Base-by-base conservation (phyloP, 331 rosid species). In the Quercus tomentella region DNA sequence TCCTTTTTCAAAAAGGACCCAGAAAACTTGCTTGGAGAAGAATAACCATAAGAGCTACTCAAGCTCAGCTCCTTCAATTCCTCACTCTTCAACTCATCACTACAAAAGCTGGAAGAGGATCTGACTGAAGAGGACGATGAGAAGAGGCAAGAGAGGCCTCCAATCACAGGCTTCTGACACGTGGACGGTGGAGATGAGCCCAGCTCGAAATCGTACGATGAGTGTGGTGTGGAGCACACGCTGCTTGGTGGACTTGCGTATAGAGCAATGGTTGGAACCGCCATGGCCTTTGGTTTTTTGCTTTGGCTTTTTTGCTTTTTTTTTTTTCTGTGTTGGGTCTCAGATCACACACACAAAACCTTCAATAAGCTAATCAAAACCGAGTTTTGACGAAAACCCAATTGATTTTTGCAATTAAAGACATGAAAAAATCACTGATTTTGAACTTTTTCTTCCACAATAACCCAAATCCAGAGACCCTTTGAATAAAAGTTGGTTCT, bases 211-310 rank as follows among this genome's bases (percentile, higher is more conserved):
- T 96, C 97, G 11, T 77, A 84, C 6, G 93, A 65, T 0, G 92
- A 87, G 62, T 91, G 87, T 18, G 97, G 82, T 35, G 97, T 43
- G 14, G 98, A 96, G 86, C 96, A 90, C 66, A 93, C 90, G 78
- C 89, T 89, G 83, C 97, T 84, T 31, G 98, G 91, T 67, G 97
- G 93, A 68, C 97, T 94, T 33, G 91, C 93, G 86, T 93, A 93
- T 6, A 96, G 84, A 30, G 95, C 97, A 65, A 93, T 96, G 3
- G 97, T 87, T 7, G 98, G 91, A 35, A 93, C 97, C 79, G 86
- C 88, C 98, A 96, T 96, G 82, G 72, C 77, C 23, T 79, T 22
- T 23, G 15, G 22, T 1, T 25, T 41, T 30, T 33, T 33, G 22
- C 52, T 71, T 55, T 7, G 14, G 65, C 60, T 72, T 78, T 41